phyloP scores from a whole-genome alignment of 164 flowering plant species.

The Liriodendron chinense region DNA sequence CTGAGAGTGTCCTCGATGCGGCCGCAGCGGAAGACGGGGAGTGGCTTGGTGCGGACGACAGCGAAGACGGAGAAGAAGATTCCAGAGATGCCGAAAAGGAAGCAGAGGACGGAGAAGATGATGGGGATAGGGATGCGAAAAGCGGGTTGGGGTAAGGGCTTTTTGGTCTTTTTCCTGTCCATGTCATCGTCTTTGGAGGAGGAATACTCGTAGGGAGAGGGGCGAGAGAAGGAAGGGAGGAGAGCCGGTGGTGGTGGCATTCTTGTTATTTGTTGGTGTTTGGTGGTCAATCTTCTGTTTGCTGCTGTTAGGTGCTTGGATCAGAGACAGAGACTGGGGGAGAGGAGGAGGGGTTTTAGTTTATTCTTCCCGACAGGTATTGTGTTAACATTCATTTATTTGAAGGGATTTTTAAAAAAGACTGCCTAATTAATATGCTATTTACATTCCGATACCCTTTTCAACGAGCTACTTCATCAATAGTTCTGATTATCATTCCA shows the following conservation, averaged over 20 bases:
- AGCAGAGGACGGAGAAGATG: slow-evolving; percentile 29
- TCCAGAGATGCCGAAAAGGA: slow-evolving; percentile 40
- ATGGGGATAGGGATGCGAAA: not conserved
- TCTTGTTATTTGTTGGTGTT: not conserved
- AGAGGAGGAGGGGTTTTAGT: not conserved
- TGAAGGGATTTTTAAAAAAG: no score
- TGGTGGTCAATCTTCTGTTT: slow-evolving; percentile 7
- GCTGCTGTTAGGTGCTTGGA: not conserved
- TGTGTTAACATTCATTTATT: no score
- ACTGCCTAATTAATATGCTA: no score
- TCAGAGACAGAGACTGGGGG: not conserved
- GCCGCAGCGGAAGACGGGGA: slow-evolving; percentile 43
- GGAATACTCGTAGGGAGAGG: not conserved
- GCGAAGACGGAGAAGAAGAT: slow-evolving; percentile 33
- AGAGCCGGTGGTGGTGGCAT: slow-evolving; percentile 9
- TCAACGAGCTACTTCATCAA: no score
- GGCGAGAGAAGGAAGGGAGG: not conserved
- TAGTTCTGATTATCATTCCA: no score
- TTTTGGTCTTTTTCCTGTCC: slow-evolving; percentile 1
- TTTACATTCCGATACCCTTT: no score
- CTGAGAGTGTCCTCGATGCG: slow-evolving; percentile 42
- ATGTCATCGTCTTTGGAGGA: not conserved
- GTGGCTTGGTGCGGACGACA: slow-evolving; percentile 22
- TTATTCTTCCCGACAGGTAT: no score
- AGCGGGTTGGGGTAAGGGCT: not conserved